A percentile compares a stretch with the other conserved stretches of the same genome.
Conservation (phyloP, 169 alveolate genomes). For the Plasmodium fragile region DNA sequence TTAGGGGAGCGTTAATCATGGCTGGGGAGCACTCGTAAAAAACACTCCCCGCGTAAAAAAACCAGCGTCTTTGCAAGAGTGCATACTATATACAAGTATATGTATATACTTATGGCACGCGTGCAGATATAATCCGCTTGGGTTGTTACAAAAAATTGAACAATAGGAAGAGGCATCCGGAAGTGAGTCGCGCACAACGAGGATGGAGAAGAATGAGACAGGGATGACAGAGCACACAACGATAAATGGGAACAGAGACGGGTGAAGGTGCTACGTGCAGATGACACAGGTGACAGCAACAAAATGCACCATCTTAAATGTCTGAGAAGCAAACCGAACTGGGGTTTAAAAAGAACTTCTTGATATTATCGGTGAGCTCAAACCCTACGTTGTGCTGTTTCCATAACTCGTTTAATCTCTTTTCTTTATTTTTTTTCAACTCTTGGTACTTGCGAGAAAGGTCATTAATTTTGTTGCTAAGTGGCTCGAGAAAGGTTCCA, state of each 20-base stretch:
- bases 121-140: not conserved
- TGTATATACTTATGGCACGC: not conserved
- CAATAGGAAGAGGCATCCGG: not conserved
- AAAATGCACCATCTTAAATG: not conserved
- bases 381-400: constrained; percentile 46
- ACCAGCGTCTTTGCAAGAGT: not conserved
- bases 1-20: not conserved
- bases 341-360: constrained; percentile 47
- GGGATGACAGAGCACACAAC: not conserved
- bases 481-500: constrained; percentile 40
- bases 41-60: not conserved
- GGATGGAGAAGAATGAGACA: not conserved
- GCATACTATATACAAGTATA: constrained; percentile 1
- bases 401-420: constrained; percentile 66
- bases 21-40: not conserved
- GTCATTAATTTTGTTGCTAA: constrained; percentile 24
- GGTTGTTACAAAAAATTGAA: not conserved
- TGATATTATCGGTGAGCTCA: constrained; percentile 54
- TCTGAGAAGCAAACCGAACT: constrained; percentile 41
- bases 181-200: not conserved
- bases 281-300: not conserved
- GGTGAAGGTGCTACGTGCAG: not conserved
- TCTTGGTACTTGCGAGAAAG: constrained; percentile 38
- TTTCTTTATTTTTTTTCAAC: constrained; percentile 51
- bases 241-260: too few relatives aligned